Conservation (phyloP, 169 alveolate genomes). For the Plasmodium yoelii region DNA sequence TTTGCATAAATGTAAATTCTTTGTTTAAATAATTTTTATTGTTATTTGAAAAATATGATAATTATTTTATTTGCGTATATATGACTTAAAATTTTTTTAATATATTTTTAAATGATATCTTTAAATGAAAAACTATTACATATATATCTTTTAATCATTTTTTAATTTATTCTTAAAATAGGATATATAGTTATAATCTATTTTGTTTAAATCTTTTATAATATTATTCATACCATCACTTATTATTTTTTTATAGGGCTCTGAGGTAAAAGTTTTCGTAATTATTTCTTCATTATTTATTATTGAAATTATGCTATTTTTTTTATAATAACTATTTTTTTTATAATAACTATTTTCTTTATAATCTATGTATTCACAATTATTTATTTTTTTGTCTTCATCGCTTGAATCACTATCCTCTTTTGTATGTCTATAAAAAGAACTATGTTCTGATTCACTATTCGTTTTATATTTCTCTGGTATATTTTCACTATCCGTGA, state of each 20-base stretch:
- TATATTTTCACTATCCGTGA: constrained; percentile 10
- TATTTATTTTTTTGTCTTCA: neutral
- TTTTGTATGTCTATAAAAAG: no score
- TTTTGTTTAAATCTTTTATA: constrained; percentile 37
- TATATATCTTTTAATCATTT: constrained; percentile 18
- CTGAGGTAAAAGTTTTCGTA: constrained; percentile 41
- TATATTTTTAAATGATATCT: constrained; percentile 12
- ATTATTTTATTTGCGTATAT: neutral
- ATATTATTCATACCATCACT: constrained; percentile 40
- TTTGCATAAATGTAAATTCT: neutral
- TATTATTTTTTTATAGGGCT: constrained; percentile 24
- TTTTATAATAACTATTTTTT: constrained; percentile 3
- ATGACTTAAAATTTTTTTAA: constrained; percentile 1
- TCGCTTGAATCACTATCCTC: neutral
- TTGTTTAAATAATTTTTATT: constrained; percentile 5
- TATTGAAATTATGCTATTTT: neutral
- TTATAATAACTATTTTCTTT: constrained; percentile 2
- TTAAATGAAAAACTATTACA: constrained; percentile 1
- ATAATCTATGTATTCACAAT: neutral
- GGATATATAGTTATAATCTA: constrained; percentile 62
- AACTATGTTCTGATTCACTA: neutral
- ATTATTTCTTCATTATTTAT: constrained; percentile 17
- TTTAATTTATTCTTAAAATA: constrained; percentile 59
- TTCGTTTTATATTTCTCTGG: neutral
- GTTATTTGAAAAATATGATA: neutral